A percentile compares a stretch with the other conserved stretches of the same genome.
Conservation (phyloP, 2,329 filamentous ascomycete genomes). For the Colletotrichum magnum region DNA sequence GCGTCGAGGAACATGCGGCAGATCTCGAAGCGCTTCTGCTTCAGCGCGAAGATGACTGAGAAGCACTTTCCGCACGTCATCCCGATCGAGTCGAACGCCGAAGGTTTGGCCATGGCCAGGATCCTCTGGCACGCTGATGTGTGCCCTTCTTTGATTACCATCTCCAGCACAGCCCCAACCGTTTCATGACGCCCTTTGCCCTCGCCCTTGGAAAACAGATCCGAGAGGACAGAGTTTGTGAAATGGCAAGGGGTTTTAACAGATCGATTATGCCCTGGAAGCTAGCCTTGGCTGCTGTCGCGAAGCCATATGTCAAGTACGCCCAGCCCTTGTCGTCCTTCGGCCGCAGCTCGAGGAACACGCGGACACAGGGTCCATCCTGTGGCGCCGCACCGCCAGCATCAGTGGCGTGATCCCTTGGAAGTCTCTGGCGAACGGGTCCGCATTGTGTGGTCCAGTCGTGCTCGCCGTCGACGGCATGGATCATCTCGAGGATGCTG, state of each 20-base stretch:
- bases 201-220: no score
- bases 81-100: background rate
- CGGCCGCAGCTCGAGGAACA: conserved; percentile 2
- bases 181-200: background rate
- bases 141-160: background rate
- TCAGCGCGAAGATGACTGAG: conserved; percentile 2
- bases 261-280: background rate
- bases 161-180: background rate
- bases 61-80: conserved; percentile 23
- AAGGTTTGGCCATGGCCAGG: background rate
- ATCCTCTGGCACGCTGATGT: background rate
- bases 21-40: background rate
- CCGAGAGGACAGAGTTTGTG: background rate
- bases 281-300: background rate
- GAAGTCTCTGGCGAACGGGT: background rate
- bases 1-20: background rate
- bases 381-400: background rate
- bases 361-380: background rate
- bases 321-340: background rate
- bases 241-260: background rate
- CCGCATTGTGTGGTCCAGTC: conserved; percentile 10
- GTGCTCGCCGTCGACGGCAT: background rate
- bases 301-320: background rate
- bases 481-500: background rate
- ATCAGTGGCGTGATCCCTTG: conserved; percentile 7